Conservation (phyloP, 148 eudicot genomes). For the Fagopyrum tataricum region DNA sequence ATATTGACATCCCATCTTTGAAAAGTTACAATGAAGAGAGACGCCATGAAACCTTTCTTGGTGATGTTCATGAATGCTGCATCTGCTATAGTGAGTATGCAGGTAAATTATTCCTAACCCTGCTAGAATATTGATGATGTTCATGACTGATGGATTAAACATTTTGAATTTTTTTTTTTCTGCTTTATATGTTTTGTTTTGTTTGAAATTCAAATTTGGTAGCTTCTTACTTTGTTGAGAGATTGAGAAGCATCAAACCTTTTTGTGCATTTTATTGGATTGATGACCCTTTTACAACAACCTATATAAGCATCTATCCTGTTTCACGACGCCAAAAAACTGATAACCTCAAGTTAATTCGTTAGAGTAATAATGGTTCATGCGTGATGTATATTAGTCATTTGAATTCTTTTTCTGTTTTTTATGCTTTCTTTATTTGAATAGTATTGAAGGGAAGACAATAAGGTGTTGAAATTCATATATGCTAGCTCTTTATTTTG, state of each 20-base stretch:
- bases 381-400: no score
- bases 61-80: conserved; percentile 67
- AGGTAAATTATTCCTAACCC: conserved; percentile 39
- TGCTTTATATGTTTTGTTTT: neutral
- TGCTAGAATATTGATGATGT: neutral
- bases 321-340: neutral
- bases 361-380: no score
- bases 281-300: neutral
- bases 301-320: neutral
- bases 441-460: no score
- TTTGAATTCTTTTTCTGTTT: no score
- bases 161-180: neutral
- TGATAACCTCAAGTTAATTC: no score
- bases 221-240: neutral
- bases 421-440: no score
- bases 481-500: no score
- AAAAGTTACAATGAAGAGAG: conserved; percentile 68
- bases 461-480: no score
- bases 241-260: neutral
- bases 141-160: neutral
- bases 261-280: neutral
- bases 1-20: conserved; percentile 74
- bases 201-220: neutral
- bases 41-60: conserved; percentile 50
- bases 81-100: conserved; percentile 80